Conservation (phyloP, 371 early-diverging fungal species). For the Circinella umbellata region DNA sequence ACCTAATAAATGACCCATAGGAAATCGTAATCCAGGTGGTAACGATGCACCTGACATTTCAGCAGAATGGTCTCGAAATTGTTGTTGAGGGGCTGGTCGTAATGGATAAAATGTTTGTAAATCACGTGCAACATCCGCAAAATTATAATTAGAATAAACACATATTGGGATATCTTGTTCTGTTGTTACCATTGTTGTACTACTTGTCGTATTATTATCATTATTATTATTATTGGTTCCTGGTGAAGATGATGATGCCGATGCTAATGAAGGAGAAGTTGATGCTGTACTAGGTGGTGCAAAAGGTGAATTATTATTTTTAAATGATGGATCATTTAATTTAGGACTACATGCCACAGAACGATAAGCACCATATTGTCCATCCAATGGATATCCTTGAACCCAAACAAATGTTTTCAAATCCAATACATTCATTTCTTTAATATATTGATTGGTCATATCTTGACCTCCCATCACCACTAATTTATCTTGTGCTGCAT, state of each 20-base stretch:
- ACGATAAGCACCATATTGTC: conserved; percentile 78
- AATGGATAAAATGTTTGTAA: conserved; percentile 45
- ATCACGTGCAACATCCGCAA: conserved; percentile 73
- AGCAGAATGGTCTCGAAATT: conserved; percentile 56
- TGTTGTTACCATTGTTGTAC: not conserved
- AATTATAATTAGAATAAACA: conserved; percentile 84
- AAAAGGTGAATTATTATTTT: conserved; percentile 8
- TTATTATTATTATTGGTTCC: too few species aligned
- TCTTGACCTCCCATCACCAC: conserved; percentile 80
- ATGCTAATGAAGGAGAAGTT: too few species aligned
- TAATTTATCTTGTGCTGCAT: conserved; percentile 54
- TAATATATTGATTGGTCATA: conserved; percentile 69
- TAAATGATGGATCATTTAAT: conserved; percentile 12
- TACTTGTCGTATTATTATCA: too few species aligned
- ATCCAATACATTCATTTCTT: conserved; percentile 74
- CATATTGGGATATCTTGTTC: conserved; percentile 30
- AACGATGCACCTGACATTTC: conserved; percentile 63
- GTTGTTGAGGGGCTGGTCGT: not conserved
- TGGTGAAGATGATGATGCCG: too few species aligned
- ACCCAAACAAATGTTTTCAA: conserved; percentile 66
- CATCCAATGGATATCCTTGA: conserved; percentile 58
- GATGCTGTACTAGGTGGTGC: too few species aligned
- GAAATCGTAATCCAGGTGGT: conserved; percentile 84
- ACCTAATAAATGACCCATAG: conserved; percentile 67
- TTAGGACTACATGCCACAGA: conserved; percentile 63